Evolutionary conservation across 2,329 filamentous ascomycete genomes (phyloP).

Genomic region (Calonectria pseudoreteaudii): DNA sequence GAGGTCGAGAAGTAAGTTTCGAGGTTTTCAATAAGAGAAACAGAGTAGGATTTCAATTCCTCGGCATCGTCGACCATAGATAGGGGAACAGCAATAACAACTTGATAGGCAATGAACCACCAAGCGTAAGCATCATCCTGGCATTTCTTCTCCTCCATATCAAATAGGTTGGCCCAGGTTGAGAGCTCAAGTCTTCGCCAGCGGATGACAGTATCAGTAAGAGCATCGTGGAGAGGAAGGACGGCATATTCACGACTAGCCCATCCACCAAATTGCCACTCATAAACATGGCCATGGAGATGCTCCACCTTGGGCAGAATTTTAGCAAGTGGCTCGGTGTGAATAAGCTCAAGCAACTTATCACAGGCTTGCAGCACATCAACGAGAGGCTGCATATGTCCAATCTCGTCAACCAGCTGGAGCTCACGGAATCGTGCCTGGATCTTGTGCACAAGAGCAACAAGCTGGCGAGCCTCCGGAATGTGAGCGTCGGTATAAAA

Average conservation of each 20-base stretch:
- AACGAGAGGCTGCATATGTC: conserved; percentile 78
- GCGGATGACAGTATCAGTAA: conserved; percentile 84
- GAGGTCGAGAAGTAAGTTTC: conserved; percentile 83
- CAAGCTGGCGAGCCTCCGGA: conserved; percentile 78
- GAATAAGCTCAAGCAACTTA: conserved; percentile 78
- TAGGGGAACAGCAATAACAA: conserved; percentile 81
- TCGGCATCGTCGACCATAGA: conserved; percentile 70
- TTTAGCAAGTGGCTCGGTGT: conserved; percentile 87
- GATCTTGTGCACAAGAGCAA: conserved; percentile 75
- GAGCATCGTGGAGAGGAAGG: conserved; percentile 75
- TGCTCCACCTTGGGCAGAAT: conserved; percentile 90
- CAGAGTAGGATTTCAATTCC: conserved; percentile 72
- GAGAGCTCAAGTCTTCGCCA: conserved; percentile 94
- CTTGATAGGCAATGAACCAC: conserved; percentile 98
- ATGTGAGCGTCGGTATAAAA: conserved; percentile 90
- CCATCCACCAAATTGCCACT: conserved; percentile 91
- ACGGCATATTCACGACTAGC: conserved; percentile 84
- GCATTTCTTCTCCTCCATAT: conserved; percentile 83
- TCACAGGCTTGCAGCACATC: conserved; percentile 84
- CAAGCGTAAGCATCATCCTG: conserved; percentile 84
- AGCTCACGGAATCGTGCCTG: conserved; percentile 80
- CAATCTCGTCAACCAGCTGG: conserved; percentile 72
- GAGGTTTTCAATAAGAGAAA: conserved; percentile 79
- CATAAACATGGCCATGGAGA: conserved; percentile 84
- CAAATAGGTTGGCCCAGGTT: conserved; percentile 91